A percentile compares a stretch with the other conserved stretches of the same genome.
phyloP scores from a whole-genome alignment of 331 rosid genomes.

The Malus hybrid region DNA sequence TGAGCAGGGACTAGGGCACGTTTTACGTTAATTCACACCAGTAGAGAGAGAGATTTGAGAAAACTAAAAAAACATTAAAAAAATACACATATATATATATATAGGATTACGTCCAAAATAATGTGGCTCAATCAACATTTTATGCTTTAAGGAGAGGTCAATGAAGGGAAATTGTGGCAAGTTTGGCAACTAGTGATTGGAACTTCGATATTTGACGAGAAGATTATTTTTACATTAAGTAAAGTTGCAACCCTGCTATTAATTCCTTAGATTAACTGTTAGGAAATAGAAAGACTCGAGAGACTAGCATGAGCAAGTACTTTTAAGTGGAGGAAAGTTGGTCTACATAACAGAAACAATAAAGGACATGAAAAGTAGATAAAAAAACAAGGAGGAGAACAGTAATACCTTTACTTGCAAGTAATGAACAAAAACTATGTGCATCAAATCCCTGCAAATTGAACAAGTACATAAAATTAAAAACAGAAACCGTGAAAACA shows the following conservation, averaged over 20 bases:
- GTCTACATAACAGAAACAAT: not conserved
- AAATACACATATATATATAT: no score
- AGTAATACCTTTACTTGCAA: slow-evolving; percentile 77
- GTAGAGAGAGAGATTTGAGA: not conserved
- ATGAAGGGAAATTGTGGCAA: not conserved
- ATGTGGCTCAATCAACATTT: not conserved
- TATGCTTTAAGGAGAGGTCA: not conserved
- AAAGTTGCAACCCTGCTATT: not conserved
- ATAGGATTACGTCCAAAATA: no score
- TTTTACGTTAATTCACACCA: not conserved
- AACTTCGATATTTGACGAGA: not conserved
- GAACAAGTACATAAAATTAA: slow-evolving; percentile 1
- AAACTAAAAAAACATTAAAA: no score
- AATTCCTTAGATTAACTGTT: not conserved
- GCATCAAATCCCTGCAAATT: slow-evolving; percentile 75
- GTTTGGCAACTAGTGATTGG: not conserved
- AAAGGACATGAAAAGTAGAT: slow-evolving; percentile 6
- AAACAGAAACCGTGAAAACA: slow-evolving; percentile 12
- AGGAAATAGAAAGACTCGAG: not conserved
- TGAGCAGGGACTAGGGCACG: not conserved
- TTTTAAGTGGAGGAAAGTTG: not conserved
- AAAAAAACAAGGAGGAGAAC: not conserved
- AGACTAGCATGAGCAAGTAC: not conserved
- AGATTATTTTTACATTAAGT: not conserved
- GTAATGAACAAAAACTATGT: slow-evolving; percentile 92